A percentile compares a stretch with the other conserved stretches of the same genome.
Conservation (phyloP, 164 flowering plant genomes). For the Aristolochia californica region DNA sequence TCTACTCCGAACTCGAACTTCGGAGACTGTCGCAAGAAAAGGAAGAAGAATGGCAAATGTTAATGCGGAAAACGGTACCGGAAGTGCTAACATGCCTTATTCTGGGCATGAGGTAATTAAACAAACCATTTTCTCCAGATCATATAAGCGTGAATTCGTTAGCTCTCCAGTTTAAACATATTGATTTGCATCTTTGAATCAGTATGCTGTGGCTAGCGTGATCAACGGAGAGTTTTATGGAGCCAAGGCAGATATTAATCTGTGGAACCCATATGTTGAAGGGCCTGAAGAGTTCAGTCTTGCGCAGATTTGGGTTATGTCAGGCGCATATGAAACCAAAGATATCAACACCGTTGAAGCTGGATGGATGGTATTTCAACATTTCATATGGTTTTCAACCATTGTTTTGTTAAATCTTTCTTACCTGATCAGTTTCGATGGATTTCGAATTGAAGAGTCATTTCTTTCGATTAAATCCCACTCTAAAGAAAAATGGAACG, state of each 20-base stretch:
- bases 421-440: neutral
- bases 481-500: too few relatives aligned
- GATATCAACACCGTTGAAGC: constrained; percentile 1
- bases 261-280: neutral
- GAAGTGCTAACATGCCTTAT: neutral
- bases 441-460: neutral
- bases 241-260: neutral
- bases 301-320: neutral
- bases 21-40: neutral
- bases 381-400: neutral
- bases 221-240: neutral
- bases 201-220: neutral
- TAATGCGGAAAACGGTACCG: neutral
- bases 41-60: neutral
- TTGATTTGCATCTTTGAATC: neutral
- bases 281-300: neutral
- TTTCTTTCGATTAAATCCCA: too few relatives aligned
- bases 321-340: neutral
- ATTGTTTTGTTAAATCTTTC: neutral
- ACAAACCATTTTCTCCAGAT: neutral
- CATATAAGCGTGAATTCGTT: too few relatives aligned
- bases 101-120: neutral
- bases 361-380: neutral
- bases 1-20: neutral
- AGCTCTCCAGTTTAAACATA: neutral